Conservation (phyloP, 78 protist species). For the Cavenderia fasciculata region DNA sequence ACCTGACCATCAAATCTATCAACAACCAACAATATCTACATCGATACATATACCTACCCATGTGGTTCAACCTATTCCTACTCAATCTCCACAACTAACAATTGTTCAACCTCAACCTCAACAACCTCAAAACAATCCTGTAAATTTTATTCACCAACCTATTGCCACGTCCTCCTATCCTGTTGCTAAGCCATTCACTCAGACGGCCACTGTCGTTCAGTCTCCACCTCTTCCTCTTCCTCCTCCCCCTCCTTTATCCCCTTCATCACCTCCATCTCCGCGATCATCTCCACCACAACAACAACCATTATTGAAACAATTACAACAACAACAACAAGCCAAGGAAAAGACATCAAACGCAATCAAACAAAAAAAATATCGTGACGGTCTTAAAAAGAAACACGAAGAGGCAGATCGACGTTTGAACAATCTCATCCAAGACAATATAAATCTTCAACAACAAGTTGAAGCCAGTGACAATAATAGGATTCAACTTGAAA, state of each 20-base stretch:
- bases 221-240: too few species aligned
- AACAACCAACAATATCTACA: conserved; percentile 15
- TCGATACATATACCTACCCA: too few species aligned
- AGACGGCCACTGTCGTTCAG: too few species aligned
- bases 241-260: too few species aligned
- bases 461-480: conserved; percentile 18
- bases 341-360: conserved; percentile 58
- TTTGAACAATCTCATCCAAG: not conserved
- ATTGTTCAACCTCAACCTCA: too few species aligned
- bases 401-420: conserved; percentile 56
- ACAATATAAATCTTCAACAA: not conserved
- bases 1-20: not conserved
- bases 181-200: not conserved
- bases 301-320: not conserved
- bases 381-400: conserved; percentile 69
- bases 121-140: too few species aligned
- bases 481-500: conserved; percentile 13
- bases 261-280: too few species aligned
- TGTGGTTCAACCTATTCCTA: too few species aligned
- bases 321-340: not conserved
- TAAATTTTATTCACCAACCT: too few species aligned
- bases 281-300: not conserved
- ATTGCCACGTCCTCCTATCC: too few species aligned
- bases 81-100: too few species aligned
- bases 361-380: conserved; percentile 66